Percentiles rank a stretch among this genome's conserved stretches.
Conservation (phyloP, 306 rosid species). For the Citrullus amarus region DNA sequence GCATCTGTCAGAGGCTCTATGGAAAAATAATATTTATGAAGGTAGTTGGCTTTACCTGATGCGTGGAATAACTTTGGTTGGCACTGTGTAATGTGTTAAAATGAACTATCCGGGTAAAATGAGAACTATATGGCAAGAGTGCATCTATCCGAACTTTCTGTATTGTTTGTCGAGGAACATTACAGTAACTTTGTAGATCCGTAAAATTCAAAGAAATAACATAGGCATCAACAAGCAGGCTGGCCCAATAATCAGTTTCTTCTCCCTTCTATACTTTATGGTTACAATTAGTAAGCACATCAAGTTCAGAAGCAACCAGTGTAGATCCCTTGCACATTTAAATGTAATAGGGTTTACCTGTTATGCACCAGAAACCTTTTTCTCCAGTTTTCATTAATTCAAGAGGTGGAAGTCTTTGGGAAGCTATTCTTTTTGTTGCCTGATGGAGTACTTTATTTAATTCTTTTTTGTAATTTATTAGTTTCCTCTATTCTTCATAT, state of each 20-base stretch:
- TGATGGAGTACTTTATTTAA: not conserved
- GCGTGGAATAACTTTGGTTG: not conserved
- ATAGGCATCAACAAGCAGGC: not conserved
- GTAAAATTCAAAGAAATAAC: not conserved
- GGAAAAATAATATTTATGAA: not conserved
- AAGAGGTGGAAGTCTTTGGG: not conserved
- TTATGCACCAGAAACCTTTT: not conserved
- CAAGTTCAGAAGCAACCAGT: not conserved
- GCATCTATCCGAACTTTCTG: not conserved
- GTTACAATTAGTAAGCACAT: not conserved
- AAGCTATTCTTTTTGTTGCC: not conserved
- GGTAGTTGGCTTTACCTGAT: not conserved
- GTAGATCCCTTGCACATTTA: not conserved
- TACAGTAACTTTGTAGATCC: not conserved
- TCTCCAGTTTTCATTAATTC: constrained; percentile 1
- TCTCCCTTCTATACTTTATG: not conserved
- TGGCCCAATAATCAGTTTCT: not conserved
- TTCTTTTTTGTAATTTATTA: not conserved
- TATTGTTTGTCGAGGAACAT: not conserved
- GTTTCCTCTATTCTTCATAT: not conserved
- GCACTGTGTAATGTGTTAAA: not conserved
- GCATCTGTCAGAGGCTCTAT: too few relatives aligned
- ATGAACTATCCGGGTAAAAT: not conserved
- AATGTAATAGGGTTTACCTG: not conserved
- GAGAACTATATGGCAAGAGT: not conserved